Percentiles rank a stretch among this genome's conserved stretches.
These are phyloP conservation scores for Euphorbia corollata DNA, from an alignment of 441 rosid genomes.

Conservation along the genomic window DNA sequence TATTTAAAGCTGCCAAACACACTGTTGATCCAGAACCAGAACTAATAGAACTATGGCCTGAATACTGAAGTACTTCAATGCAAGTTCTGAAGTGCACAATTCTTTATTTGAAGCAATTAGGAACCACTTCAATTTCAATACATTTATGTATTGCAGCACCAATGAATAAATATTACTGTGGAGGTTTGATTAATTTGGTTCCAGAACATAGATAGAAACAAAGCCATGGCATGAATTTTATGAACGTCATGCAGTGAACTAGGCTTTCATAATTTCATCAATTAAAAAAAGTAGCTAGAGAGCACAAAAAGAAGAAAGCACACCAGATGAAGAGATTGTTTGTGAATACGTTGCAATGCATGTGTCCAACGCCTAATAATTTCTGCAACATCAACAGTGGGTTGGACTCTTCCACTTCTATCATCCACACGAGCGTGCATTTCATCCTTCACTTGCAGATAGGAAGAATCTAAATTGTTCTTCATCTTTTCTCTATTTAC, in stretches of 20 bases:
- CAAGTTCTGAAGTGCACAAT: not conserved
- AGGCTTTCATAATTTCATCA: constrained; percentile 6
- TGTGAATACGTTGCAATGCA: constrained; percentile 96
- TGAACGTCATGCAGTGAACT: not conserved
- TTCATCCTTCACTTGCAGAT: constrained; percentile 58
- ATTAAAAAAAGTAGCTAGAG: not conserved
- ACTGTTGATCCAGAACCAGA: not conserved
- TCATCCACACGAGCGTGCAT: constrained; percentile 68
- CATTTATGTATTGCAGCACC: not conserved
- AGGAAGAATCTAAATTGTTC: constrained; percentile 38
- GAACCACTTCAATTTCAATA: not conserved
- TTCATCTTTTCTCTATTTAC: constrained; percentile 36
- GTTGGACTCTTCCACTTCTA: constrained; percentile 79
- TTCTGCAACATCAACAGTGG: constrained; percentile 95
- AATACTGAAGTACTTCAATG: not conserved
- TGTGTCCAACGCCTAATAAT: constrained; percentile 98
- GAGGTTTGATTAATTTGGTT: not conserved
- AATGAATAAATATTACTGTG: not conserved
- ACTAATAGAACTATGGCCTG: not conserved
- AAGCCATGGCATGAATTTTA: constrained; percentile 4
- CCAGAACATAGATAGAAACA: not conserved
- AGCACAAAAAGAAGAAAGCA: constrained; percentile 21
- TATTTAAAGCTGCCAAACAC: not conserved
- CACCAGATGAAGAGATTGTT: constrained; percentile 97
- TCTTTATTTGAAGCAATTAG: not conserved